Base-by-base conservation (phyloP, 202 grass and related monocot genomes). In the Saccharum hybrid region DNA sequence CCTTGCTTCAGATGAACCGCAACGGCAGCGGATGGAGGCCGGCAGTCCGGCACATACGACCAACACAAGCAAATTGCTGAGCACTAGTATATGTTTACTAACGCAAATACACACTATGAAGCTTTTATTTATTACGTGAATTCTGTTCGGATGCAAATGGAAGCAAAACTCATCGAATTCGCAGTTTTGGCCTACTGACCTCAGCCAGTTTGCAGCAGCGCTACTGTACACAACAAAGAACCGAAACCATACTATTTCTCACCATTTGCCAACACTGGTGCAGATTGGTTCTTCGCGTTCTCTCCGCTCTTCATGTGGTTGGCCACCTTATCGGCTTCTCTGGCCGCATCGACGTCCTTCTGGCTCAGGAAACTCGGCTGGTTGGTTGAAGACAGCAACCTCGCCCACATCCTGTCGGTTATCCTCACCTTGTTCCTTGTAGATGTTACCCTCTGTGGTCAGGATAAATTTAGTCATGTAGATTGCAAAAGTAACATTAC, bases 321-420 rank as follows among this genome's bases (percentile, higher is more conserved):
- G 61, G 81, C 86, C 16, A 23, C 39, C 56, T 49, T 64, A 33
- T 91, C 88, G 2, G 81, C 72, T 63, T 73, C 78, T 65, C 84
- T 90, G 21, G 86, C 85, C 10, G 76, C 88, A 2, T 92, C 71
- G 39, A 97, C 65, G 67, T 94, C 90, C 66, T 91, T 76, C 48
- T 92, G 66, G 62, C 89, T 92, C 75, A 99, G 78, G 86, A 99
- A 99, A 82, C 93, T 99, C 1, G 96, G 96, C 79, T 99, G 96
- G 87, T 94, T 99, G 18, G 96, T 99, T 13, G 96, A 99, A 19
- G 96, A 99, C 21, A 99, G 65, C 9, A 99, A 73, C 75, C 96
- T 93, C 31, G 96, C 93, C 93, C 96, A 98, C 93, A 98, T 98
- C 66, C 96, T 89, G 74, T 98, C 96, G 8, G 93, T 99, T 75